Evolutionary conservation across 192 early-diverging fungal genomes (phyloP).

Genomic region (Paraglomus occultum): DNA sequence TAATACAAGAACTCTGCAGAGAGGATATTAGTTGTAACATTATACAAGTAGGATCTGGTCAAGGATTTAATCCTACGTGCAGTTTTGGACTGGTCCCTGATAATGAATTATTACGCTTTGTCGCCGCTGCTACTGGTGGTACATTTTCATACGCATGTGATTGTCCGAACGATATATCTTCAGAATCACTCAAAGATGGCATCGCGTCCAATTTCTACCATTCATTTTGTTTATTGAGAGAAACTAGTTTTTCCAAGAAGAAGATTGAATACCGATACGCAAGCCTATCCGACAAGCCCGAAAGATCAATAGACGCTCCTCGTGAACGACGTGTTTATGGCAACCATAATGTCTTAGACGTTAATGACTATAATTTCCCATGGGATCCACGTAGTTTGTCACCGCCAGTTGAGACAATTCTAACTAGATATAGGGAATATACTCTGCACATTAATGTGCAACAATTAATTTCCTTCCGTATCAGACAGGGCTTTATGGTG

Average conservation of each 20-base stretch:
- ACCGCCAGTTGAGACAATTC: slow-evolving; percentile 58
- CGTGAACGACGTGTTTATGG: slow-evolving; percentile 40
- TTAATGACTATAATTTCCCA: slow-evolving; percentile 44
- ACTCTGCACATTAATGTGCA: slow-evolving; percentile 56
- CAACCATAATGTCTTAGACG: slow-evolving; percentile 35
- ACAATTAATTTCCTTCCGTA: slow-evolving; percentile 60
- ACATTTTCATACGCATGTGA: slow-evolving; percentile 69
- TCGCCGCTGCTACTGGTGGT: slow-evolving; percentile 66
- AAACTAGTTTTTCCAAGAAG: slow-evolving; percentile 39
- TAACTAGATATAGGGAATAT: slow-evolving; percentile 65
- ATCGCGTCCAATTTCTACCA: slow-evolving; percentile 55
- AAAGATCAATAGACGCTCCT: slow-evolving; percentile 47
- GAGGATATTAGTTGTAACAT: slow-evolving; percentile 65
- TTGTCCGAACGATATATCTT: slow-evolving; percentile 40
- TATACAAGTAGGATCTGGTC: slow-evolving; percentile 67
- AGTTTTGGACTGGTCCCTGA: slow-evolving; percentile 78
- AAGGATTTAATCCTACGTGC: slow-evolving; percentile 62
- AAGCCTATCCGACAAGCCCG: slow-evolving; percentile 32
- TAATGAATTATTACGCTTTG: slow-evolving; percentile 68
- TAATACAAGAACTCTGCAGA: slow-evolving; percentile 58
- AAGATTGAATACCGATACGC: slow-evolving; percentile 43
- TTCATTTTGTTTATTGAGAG: slow-evolving; percentile 44
- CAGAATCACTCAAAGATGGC: neutral
- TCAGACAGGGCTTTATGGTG: slow-evolving; percentile 70
- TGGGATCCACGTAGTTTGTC: slow-evolving; percentile 65